phyloP scores from a whole-genome alignment of 495 filamentous ascomycete species.

The Amorphotheca resinae region DNA sequence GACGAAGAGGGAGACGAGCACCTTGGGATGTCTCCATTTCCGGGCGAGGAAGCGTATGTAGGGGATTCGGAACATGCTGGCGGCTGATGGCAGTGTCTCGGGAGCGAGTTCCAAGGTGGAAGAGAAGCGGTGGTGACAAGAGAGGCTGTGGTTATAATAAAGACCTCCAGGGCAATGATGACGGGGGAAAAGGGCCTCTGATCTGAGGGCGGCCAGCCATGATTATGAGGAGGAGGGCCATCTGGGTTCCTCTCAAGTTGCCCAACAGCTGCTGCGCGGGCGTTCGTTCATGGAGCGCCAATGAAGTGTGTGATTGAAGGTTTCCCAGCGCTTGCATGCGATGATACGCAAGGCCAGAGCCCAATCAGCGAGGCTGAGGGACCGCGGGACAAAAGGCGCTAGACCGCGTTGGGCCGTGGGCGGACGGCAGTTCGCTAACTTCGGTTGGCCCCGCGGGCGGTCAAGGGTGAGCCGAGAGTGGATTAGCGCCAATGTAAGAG shows the following conservation, averaged over 20 bases:
- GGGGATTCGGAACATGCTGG: not conserved
- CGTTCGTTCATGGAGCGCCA: not conserved
- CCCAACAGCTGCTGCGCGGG: too few species aligned
- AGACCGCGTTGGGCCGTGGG: not conserved
- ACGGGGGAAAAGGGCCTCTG: too few species aligned
- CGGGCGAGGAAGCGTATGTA: constrained; percentile 21
- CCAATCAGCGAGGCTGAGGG: not conserved
- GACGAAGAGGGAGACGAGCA: constrained; percentile 53
- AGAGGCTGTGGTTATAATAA: too few species aligned
- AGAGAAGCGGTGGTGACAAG: too few species aligned
- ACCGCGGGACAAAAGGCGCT: not conserved
- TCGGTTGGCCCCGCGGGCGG: too few species aligned
- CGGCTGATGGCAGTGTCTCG: not conserved
- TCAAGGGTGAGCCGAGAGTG: too few species aligned
- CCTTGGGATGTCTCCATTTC: constrained; percentile 52
- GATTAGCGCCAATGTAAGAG: too few species aligned
- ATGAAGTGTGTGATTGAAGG: not conserved
- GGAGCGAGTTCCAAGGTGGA: too few species aligned
- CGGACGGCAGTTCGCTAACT: not conserved
- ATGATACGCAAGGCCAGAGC: not conserved
- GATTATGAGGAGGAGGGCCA: too few species aligned
- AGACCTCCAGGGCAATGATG: too few species aligned
- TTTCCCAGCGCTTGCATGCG: not conserved
- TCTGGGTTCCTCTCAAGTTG: too few species aligned
- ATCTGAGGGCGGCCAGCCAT: too few species aligned